Conservation (phyloP, 2,329 filamentous ascomycete species). For the Fusarium odoratissimum region DNA sequence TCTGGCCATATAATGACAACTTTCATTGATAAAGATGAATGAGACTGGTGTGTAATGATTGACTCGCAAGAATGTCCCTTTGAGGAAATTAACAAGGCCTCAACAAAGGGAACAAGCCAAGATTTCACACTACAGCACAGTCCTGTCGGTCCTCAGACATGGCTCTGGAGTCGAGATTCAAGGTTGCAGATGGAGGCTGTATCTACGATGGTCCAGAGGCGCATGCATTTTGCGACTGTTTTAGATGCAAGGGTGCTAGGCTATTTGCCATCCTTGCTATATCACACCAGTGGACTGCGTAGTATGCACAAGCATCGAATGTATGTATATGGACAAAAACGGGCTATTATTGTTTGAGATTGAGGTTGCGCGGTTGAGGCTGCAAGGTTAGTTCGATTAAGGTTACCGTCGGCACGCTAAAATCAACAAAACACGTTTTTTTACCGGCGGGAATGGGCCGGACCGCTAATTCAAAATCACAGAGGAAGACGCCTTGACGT, state of each 20-base stretch:
- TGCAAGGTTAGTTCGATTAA: conserved; percentile 38
- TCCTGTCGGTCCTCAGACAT: neutral
- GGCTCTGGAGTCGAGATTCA: neutral
- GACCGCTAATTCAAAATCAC: conserved; percentile 17
- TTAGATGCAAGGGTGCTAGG: neutral
- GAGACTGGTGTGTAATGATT: neutral
- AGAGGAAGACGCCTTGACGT: conserved; percentile 1
- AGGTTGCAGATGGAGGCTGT: neutral
- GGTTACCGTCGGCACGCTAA: conserved; percentile 33
- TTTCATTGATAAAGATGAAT: neutral
- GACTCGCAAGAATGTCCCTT: conserved; percentile 22
- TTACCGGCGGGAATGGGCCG: conserved; percentile 15
- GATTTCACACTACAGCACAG: neutral
- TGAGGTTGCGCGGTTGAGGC: neutral
- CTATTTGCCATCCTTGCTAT: neutral
- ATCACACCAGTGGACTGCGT: neutral
- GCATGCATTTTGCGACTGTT: neutral
- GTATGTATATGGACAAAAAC: neutral
- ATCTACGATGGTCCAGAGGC: neutral
- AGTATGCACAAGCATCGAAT: neutral
- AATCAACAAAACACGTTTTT: conserved; percentile 2
- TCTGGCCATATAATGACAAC: neutral
- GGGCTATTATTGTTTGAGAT: neutral
- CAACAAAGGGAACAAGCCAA: neutral
- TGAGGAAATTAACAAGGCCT: conserved; percentile 4